A percentile compares a stretch with the other conserved stretches of the same genome.
phyloP scores from a whole-genome alignment of 2,329 filamentous ascomycete species.

The Cladosporium sp. region DNA sequence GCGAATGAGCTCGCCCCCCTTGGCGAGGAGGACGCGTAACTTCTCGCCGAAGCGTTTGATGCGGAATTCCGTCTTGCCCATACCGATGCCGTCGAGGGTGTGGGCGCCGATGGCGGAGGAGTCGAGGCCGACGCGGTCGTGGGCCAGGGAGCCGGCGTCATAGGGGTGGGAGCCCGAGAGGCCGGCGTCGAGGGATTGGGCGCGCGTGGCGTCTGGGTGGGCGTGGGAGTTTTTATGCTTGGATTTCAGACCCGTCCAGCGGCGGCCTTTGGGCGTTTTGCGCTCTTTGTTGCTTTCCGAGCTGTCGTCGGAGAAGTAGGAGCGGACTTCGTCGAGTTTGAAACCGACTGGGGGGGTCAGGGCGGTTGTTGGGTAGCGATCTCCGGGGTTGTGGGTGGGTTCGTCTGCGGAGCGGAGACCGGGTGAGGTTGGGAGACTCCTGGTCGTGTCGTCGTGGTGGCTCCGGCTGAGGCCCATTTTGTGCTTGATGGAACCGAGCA shows the following conservation, averaged over 20 bases:
- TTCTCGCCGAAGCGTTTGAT: constrained; percentile 37
- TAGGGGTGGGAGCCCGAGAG: constrained; percentile 21
- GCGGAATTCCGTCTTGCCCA: constrained; percentile 37
- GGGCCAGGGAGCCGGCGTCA: constrained; percentile 22
- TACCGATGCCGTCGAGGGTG: constrained; percentile 32
- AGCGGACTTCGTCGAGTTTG: constrained; percentile 38
- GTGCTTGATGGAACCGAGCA: constrained; percentile 32
- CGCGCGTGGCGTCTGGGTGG: constrained; percentile 18
- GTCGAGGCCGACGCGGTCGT: constrained; percentile 13
- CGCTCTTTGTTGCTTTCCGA: constrained; percentile 25
- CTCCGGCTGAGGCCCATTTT: constrained; percentile 27
- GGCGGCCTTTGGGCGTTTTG: constrained; percentile 20
- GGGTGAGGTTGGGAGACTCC: constrained; percentile 8
- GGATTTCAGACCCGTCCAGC: constrained; percentile 22
- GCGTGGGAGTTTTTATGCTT: constrained; percentile 18
- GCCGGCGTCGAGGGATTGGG: constrained; percentile 22
- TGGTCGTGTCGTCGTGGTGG: constrained; percentile 13
- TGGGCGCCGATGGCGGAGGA: constrained; percentile 19
- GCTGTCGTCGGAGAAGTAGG: constrained; percentile 41
- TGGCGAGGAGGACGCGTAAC: constrained; percentile 32
- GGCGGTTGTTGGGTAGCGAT: constrained; percentile 46
- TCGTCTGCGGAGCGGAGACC: constrained; percentile 20
- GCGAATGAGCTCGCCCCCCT: constrained; percentile 31
- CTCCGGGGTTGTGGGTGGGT: constrained; percentile 36
- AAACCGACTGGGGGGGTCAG: constrained; percentile 39